These are phyloP conservation scores for Fusarium albidum DNA, from an alignment of 2,329 filamentous ascomycete genomes.

Conservation along the genomic window DNA sequence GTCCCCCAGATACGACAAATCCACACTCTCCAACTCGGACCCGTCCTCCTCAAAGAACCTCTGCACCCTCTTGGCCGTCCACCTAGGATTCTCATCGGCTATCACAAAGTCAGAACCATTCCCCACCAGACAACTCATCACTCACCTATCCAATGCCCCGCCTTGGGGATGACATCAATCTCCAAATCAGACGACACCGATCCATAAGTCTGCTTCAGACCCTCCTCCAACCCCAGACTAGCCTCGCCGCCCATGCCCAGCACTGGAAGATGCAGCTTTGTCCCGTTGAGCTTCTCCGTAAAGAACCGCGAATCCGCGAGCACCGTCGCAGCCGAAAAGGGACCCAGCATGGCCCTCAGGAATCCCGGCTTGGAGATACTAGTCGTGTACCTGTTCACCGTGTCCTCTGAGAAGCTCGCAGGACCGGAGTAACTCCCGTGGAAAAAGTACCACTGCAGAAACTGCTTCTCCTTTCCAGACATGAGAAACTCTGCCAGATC, in stretches of 20 bases:
- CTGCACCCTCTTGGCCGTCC: conserved; percentile 28
- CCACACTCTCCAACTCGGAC: background rate
- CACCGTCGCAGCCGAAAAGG: conserved; percentile 45
- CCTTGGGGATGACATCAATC: conserved; percentile 37
- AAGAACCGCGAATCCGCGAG: conserved; percentile 49
- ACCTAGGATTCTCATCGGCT: conserved; percentile 40
- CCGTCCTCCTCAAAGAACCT: conserved; percentile 30
- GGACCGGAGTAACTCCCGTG: conserved; percentile 53
- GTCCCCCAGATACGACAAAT: conserved; percentile 30
- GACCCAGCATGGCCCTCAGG: conserved; percentile 49
- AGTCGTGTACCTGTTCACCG: conserved; percentile 48
- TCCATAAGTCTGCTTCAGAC: conserved; percentile 5
- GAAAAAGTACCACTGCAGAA: conserved; percentile 57
- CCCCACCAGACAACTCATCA: background rate
- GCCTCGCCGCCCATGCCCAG: conserved; percentile 41
- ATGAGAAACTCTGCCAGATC: conserved; percentile 58
- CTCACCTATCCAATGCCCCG: conserved; percentile 41
- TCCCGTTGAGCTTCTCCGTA: conserved; percentile 36
- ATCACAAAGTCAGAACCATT: background rate
- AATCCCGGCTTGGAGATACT: conserved; percentile 55
- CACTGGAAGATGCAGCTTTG: conserved; percentile 21
- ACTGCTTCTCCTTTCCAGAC: conserved; percentile 49
- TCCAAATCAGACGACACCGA: conserved; percentile 24
- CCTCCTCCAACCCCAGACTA: conserved; percentile 26
- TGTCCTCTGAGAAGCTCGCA: conserved; percentile 48